Conservation (phyloP, 371 early-diverging fungal genomes). For the Apophysomyces trapeziformis region DNA sequence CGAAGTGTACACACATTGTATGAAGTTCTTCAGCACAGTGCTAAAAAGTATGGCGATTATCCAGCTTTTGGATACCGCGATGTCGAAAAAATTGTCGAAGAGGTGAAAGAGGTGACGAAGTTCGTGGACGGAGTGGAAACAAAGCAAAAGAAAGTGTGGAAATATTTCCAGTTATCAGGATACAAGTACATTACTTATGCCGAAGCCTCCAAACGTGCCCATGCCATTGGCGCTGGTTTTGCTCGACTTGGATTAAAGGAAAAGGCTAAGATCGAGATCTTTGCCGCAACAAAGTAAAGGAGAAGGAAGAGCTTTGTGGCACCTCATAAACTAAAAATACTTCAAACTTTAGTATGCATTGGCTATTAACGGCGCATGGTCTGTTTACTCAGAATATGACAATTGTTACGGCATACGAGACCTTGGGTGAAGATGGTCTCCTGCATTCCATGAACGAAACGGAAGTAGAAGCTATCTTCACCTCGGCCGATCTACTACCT, state of each 20-base stretch:
- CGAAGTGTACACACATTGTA: conserved; percentile 70
- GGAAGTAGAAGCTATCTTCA: conserved; percentile 75
- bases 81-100: conserved; percentile 69
- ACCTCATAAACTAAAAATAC: not conserved
- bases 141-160: conserved; percentile 84
- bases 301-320: conserved; percentile 2
- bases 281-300: conserved; percentile 69
- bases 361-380: conserved; percentile 74
- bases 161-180: conserved; percentile 74
- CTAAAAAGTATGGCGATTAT: conserved; percentile 46
- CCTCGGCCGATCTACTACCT: conserved; percentile 77
- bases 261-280: conserved; percentile 68
- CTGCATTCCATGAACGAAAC: conserved; percentile 86
- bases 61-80: conserved; percentile 70
- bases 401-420: conserved; percentile 88
- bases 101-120: conserved; percentile 80
- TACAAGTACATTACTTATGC: conserved; percentile 73
- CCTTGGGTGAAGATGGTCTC: conserved; percentile 87
- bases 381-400: conserved; percentile 75
- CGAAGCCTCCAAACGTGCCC: conserved; percentile 54
- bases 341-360: conserved; percentile 62
- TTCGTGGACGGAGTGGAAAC: conserved; percentile 65
- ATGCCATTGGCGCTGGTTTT: conserved; percentile 71
- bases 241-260: conserved; percentile 61
- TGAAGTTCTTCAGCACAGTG: conserved; percentile 68